These are phyloP conservation scores for Diaporthe sp. DNA, from an alignment of 2,329 filamentous ascomycete genomes.

Conservation along the genomic window DNA sequence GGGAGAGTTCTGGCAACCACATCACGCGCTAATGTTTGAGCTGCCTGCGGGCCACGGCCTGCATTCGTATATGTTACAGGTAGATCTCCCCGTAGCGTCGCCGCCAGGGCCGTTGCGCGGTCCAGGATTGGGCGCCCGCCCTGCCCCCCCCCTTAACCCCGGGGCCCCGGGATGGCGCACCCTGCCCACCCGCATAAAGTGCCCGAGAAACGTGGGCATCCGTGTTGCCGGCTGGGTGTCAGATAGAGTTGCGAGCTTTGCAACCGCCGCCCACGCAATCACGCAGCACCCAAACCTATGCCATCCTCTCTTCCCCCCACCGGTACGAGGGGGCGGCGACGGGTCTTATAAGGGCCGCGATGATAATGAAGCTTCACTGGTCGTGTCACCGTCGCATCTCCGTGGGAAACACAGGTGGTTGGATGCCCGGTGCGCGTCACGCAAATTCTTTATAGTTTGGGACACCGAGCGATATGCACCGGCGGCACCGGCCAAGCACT, in stretches of 20 bases:
- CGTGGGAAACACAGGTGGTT: not conserved
- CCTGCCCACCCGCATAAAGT: conserved; percentile 6
- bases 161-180: not conserved
- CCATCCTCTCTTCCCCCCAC: no score
- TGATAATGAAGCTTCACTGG: not conserved
- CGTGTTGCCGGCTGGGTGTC: conserved; percentile 10
- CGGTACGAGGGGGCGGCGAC: not conserved
- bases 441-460: conserved; percentile 14
- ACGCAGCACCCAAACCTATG: not conserved
- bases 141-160: not conserved
- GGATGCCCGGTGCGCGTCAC: not conserved
- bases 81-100: conserved; percentile 2
- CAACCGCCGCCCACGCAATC: not conserved
- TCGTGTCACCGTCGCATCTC: not conserved
- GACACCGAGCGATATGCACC: conserved; percentile 13
- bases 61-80: conserved; percentile 20
- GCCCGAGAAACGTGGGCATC: conserved; percentile 15
- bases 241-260: conserved; percentile 2
- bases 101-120: conserved; percentile 19
- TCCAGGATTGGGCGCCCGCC: conserved; percentile 6
- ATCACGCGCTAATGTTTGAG: conserved; percentile 29
- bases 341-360: not conserved
- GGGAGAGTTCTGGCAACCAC: not conserved
- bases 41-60: conserved; percentile 14
- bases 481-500: conserved; percentile 18